These are phyloP conservation scores for Cladophialophora immunda DNA, from an alignment of 2,329 filamentous ascomycete genomes.

Conservation along the genomic window DNA sequence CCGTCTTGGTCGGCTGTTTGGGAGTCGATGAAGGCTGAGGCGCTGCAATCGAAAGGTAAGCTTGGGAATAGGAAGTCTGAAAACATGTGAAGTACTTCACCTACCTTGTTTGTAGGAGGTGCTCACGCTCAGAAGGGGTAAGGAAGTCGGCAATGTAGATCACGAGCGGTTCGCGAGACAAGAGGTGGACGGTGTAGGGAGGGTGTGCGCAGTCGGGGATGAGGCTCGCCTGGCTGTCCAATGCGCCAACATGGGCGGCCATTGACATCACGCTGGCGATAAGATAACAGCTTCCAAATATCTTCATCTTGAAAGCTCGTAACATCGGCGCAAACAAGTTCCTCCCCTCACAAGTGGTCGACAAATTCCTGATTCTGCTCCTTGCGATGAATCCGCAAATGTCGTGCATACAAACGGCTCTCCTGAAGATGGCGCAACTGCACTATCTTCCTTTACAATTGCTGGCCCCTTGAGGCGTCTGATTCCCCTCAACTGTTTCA, in stretches of 20 bases:
- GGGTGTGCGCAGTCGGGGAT: conserved; percentile 8
- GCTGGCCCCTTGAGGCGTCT: conserved; percentile 3
- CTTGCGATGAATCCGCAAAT: neutral
- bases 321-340: neutral
- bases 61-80: neutral
- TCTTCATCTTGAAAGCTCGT: neutral
- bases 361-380: neutral
- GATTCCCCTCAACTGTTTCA: conserved; percentile 9
- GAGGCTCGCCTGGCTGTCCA: neutral
- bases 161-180: conserved; percentile 60
- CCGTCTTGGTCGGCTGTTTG: conserved; percentile 27
- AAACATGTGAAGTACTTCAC: neutral
- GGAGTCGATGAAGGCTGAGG: conserved; percentile 48
- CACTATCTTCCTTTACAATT: neutral
- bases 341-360: neutral
- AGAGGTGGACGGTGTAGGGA: conserved; percentile 12
- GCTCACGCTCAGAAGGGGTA: conserved; percentile 53
- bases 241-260: conserved; percentile 2
- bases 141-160: conserved; percentile 65
- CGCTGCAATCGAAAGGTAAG: neutral
- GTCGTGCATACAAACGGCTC: neutral
- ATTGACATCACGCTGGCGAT: neutral
- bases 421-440: neutral
- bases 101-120: conserved; percentile 51
- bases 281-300: neutral